Evolutionary conservation across 2,329 filamentous ascomycete genomes (phyloP), one percentile per base, ranked within the genome.

Genomic region (Hymenoscyphus occultus): DNA sequence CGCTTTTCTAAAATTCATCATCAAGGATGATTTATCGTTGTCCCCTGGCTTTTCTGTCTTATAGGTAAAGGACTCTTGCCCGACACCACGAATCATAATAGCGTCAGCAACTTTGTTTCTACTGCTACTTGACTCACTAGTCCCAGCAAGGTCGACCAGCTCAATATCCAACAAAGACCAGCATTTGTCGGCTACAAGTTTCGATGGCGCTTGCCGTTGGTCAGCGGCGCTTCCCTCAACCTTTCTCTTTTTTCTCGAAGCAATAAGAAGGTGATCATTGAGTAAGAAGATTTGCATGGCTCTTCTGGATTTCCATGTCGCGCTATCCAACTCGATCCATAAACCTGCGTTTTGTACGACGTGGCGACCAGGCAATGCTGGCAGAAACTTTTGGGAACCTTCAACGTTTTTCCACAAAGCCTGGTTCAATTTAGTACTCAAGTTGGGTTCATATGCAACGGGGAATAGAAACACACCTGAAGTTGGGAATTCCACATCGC

Each of bases 351-450:
- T 94, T 76, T 96, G 89, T 1, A 98, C 87, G 57, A 99, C 93
- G 76, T 97, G 96, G 48, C 95, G 89, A n/a, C 93, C 94, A 22
- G 91, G 87, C 22, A 93, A 85, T 63, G 93, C 95, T 14, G 95
- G 95, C 12, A 99, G 81, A 74, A 96, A 99, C 76, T 98, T 98
- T 74, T 99, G 95, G 10, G 93, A 97, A 1, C 94, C 94, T 77
- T 98, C 95, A n/a, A 99, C 92, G 56, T 90, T 91, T 80, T 97
- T 98, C 87, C 95, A 99, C 57, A 99, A 80, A 31, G 92, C 89
- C 77, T 96, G 40, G 1, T 31, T 10, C 12, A 19, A 56, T 32
- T 72, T 62, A 71, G 63, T 63, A 45, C 45, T 45, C 9, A 32
- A 45, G 7, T 12, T 28, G n/a, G 5, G 45, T 10, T 28, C n/a